These are phyloP conservation scores for Penicillium sclerotigenum DNA, from an alignment of 2,329 filamentous ascomycete genomes.

Conservation along the genomic window DNA sequence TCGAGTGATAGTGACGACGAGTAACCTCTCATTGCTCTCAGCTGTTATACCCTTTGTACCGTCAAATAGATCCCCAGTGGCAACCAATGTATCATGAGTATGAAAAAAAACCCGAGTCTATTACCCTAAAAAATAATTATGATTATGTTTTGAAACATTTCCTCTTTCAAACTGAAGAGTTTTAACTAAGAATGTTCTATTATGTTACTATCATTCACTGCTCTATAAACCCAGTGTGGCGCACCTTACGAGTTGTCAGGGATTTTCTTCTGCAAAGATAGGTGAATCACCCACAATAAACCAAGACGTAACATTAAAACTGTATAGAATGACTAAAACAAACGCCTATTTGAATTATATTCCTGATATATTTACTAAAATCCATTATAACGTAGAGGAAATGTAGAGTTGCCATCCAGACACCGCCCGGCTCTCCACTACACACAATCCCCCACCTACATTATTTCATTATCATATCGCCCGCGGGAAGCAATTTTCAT, in stretches of 20 bases:
- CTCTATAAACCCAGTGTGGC: not conserved
- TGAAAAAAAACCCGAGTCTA: not conserved
- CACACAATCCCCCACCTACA: constrained; percentile 37
- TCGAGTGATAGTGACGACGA: constrained; percentile 30
- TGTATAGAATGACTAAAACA: not conserved
- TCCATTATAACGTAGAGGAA: not conserved
- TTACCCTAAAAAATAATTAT: not conserved
- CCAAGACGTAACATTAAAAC: not conserved
- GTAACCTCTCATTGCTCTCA: constrained; percentile 19
- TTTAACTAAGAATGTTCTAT: not conserved
- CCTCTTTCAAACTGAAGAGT: not conserved
- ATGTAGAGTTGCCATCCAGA: constrained; percentile 14
- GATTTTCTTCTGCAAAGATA: not conserved
- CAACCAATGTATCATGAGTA: constrained; percentile 15
- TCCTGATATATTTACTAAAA: not conserved
- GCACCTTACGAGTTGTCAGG: not conserved
- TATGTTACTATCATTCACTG: not conserved
- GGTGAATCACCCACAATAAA: constrained; percentile 3
- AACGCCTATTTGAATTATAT: not conserved
- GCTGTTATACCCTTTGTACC: constrained; percentile 26
- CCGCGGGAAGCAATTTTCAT: constrained; percentile 38
- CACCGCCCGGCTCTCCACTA: constrained; percentile 39
- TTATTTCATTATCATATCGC: constrained; percentile 37
- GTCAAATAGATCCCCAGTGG: constrained; percentile 11
- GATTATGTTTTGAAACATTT: not conserved